These are phyloP conservation scores for Acanthamoeba divionensis DNA, from an alignment of 208 protist species.

Conservation along the genomic window DNA sequence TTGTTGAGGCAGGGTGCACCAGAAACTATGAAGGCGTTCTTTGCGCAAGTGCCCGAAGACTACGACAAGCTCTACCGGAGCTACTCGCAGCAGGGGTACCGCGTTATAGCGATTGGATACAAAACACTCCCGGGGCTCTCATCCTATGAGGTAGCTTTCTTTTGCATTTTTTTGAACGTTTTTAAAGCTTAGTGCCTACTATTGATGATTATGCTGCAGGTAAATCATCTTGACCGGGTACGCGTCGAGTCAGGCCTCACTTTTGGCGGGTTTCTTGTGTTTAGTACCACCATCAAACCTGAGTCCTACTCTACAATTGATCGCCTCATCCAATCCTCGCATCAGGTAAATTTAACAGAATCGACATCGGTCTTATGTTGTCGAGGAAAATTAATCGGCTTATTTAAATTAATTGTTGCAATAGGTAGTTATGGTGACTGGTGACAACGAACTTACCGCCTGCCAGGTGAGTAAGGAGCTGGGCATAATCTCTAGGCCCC, in stretches of 20 bases:
- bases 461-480: slow-evolving; percentile 92
- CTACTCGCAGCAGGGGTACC: slow-evolving; percentile 88
- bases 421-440: slow-evolving; percentile 95
- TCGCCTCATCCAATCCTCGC: slow-evolving; percentile 78
- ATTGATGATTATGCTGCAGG: slow-evolving; percentile 38
- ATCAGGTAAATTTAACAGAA: slow-evolving; percentile 52
- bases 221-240: slow-evolving; percentile 81
- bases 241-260: slow-evolving; percentile 87
- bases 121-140: slow-evolving; percentile 68
- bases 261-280: slow-evolving; percentile 95
- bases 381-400: not conserved
- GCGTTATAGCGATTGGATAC: slow-evolving; percentile 95
- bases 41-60: slow-evolving; percentile 80
- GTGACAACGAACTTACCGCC: slow-evolving; percentile 96
- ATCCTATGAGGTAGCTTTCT: not conserved
- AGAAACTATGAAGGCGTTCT: slow-evolving; percentile 89
- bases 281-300: slow-evolving; percentile 92
- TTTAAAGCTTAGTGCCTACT: not conserved
- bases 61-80: slow-evolving; percentile 85
- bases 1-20: slow-evolving; percentile 89
- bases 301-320: slow-evolving; percentile 86
- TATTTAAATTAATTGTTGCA: not conserved
- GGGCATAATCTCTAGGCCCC: not conserved
- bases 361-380: not conserved
- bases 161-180: not conserved